These are phyloP conservation scores for Ceratonia siliqua DNA, from an alignment of 306 rosid genomes.

Conservation along the genomic window DNA sequence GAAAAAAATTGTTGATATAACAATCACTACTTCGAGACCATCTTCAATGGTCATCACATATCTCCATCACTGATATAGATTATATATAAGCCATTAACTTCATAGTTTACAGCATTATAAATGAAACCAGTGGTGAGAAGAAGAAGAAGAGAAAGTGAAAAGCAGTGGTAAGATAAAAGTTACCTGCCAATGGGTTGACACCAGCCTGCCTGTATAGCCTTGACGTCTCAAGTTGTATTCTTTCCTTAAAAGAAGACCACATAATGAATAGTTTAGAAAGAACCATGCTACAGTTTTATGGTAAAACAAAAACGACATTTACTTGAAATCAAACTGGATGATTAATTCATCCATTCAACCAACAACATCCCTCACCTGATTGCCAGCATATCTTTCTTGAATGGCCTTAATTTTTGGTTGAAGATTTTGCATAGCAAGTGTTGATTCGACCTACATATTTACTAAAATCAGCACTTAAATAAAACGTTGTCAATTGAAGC, in stretches of 20 bases:
- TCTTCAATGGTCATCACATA: background rate
- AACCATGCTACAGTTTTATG: constrained; percentile 13
- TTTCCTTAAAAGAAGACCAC: constrained; percentile 73
- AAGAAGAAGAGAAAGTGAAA: background rate
- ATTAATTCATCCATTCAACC: background rate
- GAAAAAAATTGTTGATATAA: background rate
- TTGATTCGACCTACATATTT: constrained; percentile 79
- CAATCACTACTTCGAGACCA: constrained; percentile 14
- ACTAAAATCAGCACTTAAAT: constrained; percentile 20
- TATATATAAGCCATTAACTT: constrained; percentile 15
- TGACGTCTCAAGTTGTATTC: constrained; percentile 99
- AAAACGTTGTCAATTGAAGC: background rate
- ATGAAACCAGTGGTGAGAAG: constrained; percentile 19
- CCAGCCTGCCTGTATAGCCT: constrained; percentile 92
- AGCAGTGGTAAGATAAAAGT: background rate
- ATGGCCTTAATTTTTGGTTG: constrained; percentile 98
- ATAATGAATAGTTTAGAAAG: constrained; percentile 38
- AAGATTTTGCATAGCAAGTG: constrained; percentile 97
- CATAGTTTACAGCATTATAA: constrained; percentile 21
- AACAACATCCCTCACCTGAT: constrained; percentile 69
- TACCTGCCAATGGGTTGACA: constrained; percentile 98
- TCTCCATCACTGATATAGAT: constrained; percentile 2
- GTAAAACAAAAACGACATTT: constrained; percentile 17
- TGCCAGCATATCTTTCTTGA: constrained; percentile 95
- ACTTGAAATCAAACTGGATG: constrained; percentile 34